These are phyloP conservation scores for Lipomyces kockii DNA, from an alignment of 805 yeast species.

Conservation along the genomic window DNA sequence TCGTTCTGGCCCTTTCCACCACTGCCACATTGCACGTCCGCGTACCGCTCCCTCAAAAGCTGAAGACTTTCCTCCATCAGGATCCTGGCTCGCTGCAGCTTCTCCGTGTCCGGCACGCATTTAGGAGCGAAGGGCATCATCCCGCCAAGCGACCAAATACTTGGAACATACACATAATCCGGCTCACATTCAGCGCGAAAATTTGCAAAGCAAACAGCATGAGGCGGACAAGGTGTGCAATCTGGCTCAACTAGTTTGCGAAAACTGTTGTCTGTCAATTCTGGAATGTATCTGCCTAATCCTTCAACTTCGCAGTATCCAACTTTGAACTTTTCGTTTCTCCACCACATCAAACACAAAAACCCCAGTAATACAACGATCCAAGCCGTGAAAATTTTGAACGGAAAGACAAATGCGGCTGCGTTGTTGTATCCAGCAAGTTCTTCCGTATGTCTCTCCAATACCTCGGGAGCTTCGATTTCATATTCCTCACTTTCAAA, in stretches of 20 bases:
- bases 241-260: conserved; percentile 52
- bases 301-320: conserved; percentile 32
- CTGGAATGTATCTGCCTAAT: conserved; percentile 11
- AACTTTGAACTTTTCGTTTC: conserved; percentile 12
- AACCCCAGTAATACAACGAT: conserved; percentile 1
- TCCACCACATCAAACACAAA: conserved; percentile 21
- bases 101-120: conserved; percentile 77
- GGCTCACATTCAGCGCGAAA: conserved; percentile 70
- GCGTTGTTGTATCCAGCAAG: conserved; percentile 13
- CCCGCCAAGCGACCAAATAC: conserved; percentile 61
- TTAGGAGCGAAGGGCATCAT: conserved; percentile 62
- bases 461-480: conserved; percentile 20
- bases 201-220: conserved; percentile 72
- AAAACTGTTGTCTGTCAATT: conserved; percentile 12
- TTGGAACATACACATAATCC: conserved; percentile 59
- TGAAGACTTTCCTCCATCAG: conserved; percentile 70
- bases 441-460: conserved; percentile 9
- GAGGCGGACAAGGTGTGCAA: conserved; percentile 80
- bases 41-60: conserved; percentile 69
- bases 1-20: conserved; percentile 14
- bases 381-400: conserved; percentile 15
- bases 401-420: conserved; percentile 18
- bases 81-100: conserved; percentile 66
- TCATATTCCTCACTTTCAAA: conserved; percentile 6
- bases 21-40: conserved; percentile 58